Conservation (phyloP, 495 filamentous ascomycete genomes). For the Margaritispora aquatica region DNA sequence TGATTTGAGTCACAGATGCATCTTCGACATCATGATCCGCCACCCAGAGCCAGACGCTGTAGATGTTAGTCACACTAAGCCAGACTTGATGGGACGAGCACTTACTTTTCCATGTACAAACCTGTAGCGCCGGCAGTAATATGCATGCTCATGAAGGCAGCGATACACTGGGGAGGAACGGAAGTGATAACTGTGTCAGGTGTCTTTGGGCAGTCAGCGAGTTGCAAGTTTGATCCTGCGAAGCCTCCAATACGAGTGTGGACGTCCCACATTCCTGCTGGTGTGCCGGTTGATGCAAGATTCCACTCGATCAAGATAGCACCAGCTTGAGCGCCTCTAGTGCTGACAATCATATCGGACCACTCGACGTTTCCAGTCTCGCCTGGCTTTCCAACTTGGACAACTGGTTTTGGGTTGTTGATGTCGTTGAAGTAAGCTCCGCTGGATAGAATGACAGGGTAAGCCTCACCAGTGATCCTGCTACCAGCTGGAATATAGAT, state of each 20-base stretch:
- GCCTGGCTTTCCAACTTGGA: slow-evolving; percentile 21
- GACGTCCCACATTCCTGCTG: slow-evolving; percentile 55
- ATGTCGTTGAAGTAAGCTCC: slow-evolving; percentile 34
- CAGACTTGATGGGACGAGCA: not conserved
- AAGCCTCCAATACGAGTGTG: slow-evolving; percentile 70
- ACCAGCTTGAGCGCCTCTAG: slow-evolving; percentile 54
- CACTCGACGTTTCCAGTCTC: slow-evolving; percentile 17
- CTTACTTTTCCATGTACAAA: slow-evolving; percentile 57
- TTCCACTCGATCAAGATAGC: slow-evolving; percentile 53
- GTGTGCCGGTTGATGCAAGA: slow-evolving; percentile 25
- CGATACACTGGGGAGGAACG: slow-evolving; percentile 45
- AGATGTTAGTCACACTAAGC: not conserved
- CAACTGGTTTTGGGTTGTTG: slow-evolving; percentile 30
- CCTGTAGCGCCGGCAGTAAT: slow-evolving; percentile 46
- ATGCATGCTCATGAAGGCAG: slow-evolving; percentile 63
- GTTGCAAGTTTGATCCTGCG: slow-evolving; percentile 60
- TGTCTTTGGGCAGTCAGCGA: slow-evolving; percentile 47
- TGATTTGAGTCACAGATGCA: slow-evolving; percentile 46
- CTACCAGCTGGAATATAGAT: slow-evolving; percentile 39
- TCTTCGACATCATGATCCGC: slow-evolving; percentile 72
- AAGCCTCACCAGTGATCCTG: slow-evolving; percentile 40
- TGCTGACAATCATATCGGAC: slow-evolving; percentile 18
- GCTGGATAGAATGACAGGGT: slow-evolving; percentile 36
- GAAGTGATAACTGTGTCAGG: slow-evolving; percentile 7
- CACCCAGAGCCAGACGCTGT: slow-evolving; percentile 53